These are phyloP conservation scores for Colletotrichum sansevieriae DNA, from an alignment of 2,329 filamentous ascomycete genomes.

Conservation along the genomic window DNA sequence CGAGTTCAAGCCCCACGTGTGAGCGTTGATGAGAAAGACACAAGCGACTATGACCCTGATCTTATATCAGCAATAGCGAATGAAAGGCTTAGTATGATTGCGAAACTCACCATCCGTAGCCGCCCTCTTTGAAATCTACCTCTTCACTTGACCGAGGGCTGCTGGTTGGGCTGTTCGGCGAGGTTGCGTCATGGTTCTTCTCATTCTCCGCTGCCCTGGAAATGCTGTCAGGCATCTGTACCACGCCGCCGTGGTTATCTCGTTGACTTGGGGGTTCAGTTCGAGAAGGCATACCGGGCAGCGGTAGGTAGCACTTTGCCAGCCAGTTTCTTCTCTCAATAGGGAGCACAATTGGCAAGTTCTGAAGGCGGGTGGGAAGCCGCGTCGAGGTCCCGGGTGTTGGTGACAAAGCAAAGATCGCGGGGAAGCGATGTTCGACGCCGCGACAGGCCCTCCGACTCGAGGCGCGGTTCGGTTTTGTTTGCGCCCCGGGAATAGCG, in stretches of 20 bases:
- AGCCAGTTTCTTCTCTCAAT: background rate
- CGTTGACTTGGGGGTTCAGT: conserved; percentile 7
- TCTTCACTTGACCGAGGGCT: conserved; percentile 29
- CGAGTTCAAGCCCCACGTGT: conserved; percentile 82
- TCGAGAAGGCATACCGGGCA: conserved; percentile 38
- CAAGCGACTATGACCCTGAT: conserved; percentile 66
- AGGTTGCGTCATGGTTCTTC: conserved; percentile 20
- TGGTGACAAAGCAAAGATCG: conserved; percentile 8
- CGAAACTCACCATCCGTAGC: conserved; percentile 67
- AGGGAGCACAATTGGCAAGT: background rate
- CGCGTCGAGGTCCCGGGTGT: background rate
- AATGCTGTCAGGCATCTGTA: conserved; percentile 36
- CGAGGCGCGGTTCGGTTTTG: conserved; percentile 3
- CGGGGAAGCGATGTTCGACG: conserved; percentile 7
- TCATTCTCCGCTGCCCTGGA: conserved; percentile 28
- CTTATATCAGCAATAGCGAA: conserved; percentile 9
- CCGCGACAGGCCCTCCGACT: background rate
- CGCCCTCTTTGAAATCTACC: conserved; percentile 63
- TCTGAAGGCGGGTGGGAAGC: background rate
- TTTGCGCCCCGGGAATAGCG: conserved; percentile 15
- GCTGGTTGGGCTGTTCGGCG: conserved; percentile 3
- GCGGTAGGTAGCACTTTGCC: background rate
- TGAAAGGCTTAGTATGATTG: background rate
- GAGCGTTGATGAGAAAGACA: conserved; percentile 71
- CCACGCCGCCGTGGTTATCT: conserved; percentile 34